Conservation (phyloP, 2,329 filamentous ascomycete species). For the Tolypocladium cylindrosporum region DNA sequence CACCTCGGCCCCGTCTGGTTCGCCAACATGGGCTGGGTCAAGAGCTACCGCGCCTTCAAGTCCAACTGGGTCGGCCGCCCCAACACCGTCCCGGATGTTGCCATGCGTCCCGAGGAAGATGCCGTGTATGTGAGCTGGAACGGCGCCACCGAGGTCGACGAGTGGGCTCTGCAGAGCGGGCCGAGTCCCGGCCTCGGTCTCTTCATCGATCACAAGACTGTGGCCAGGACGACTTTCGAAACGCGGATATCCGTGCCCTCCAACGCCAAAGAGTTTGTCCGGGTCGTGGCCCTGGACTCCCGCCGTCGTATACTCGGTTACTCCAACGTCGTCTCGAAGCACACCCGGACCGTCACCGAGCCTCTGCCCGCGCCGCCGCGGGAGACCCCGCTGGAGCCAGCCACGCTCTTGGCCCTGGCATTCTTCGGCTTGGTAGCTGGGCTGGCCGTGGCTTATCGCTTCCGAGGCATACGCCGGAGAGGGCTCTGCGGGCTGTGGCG, state of each 20-base stretch:
- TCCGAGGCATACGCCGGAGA: not conserved
- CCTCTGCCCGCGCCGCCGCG: not conserved
- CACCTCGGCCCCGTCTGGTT: slow-evolving; percentile 30
- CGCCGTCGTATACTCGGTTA: not conserved
- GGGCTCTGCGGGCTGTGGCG: not conserved
- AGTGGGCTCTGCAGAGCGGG: slow-evolving; percentile 27
- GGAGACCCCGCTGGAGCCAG: not conserved
- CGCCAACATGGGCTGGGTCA: slow-evolving; percentile 23
- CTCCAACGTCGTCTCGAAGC: not conserved
- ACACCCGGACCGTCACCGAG: not conserved
- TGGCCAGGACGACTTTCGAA: slow-evolving; percentile 10
- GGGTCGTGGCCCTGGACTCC: slow-evolving; percentile 10
- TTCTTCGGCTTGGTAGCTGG: not conserved
- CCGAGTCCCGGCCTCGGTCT: not conserved
- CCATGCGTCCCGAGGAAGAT: slow-evolving; percentile 11
- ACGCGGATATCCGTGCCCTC: slow-evolving; percentile 9
- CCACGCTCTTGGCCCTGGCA: not conserved
- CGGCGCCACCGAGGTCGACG: slow-evolving; percentile 34
- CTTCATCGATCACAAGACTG: slow-evolving; percentile 7
- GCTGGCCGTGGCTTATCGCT: not conserved
- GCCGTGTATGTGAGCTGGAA: slow-evolving; percentile 43
- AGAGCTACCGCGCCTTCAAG: slow-evolving; percentile 46
- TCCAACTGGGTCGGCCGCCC: slow-evolving; percentile 42
- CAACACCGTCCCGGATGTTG: slow-evolving; percentile 11
- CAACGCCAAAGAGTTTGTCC: slow-evolving; percentile 8